Base-by-base conservation (phyloP, 139 green algal species). In the Chlorella sp. region DNA sequence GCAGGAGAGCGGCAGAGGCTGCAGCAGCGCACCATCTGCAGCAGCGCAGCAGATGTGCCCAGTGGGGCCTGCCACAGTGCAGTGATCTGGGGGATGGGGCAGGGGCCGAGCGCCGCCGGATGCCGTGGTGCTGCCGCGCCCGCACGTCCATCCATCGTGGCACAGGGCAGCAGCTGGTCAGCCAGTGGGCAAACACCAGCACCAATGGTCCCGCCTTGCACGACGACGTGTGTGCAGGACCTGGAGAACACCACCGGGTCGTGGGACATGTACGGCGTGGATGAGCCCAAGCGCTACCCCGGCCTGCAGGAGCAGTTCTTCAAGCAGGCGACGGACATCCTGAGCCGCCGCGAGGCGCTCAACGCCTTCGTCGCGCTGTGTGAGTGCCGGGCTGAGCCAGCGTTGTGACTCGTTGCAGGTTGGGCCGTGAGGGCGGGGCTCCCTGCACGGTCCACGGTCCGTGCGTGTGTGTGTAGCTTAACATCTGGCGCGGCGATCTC, bases 231-330 rank as follows among this genome's bases (percentile, higher is more conserved):
- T 30, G 49, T 30, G 2, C 83, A 96, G 89, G 93, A 97, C 77
- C 74, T 97, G 65, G 91, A 96, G 83, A 95, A 96, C 92, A 96
- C 91, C 70, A 84, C 90, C 22, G 93, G 93, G 70, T 87, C 87
- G 34, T 97, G 93, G 93, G 93, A 97, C 77, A 89, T 97, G 84
- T 97, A 97, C 76, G 92, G 92, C 69, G 78, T 92, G 79, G 90
- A 96, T 31, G 88, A 93, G 71, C 76, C 90, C 67, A 93, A 89
- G 83, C 84, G 93, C 36, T 97, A 97, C 87, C 86, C 87, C 49
- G 77, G 61, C 72, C 75, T 92, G 76, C 88, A 91, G 85, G 74
- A 73, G 70, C 91, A 95, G 80, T 98, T 99, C 88, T 99, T 98
- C 81, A 85, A 94, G 80, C 80, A 78, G 68, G 94, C 96, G 26